phyloP scores from a whole-genome alignment of 441 rosid species.

The California macrophylla region DNA sequence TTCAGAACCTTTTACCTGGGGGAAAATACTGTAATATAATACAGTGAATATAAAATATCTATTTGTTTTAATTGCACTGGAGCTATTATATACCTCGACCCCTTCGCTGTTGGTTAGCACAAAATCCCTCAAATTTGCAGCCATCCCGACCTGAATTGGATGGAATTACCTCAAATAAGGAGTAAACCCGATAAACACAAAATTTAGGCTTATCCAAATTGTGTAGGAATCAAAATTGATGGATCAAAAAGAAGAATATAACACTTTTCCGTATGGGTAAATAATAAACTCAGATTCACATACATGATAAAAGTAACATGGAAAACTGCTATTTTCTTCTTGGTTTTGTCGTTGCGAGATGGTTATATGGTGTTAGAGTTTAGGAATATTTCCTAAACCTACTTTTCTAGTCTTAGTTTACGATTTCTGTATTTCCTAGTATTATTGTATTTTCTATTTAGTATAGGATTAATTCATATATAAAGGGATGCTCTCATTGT shows the following conservation, averaged over 20 bases:
- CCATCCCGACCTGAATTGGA: constrained; percentile 64
- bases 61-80: background rate
- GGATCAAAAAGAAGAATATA: background rate
- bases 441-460: too few species aligned
- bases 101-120: constrained; percentile 56
- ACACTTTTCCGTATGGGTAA: background rate
- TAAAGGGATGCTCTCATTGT: too few species aligned
- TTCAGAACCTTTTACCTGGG: constrained; percentile 78
- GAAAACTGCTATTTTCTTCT: background rate
- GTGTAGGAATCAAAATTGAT: background rate
- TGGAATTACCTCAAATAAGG: constrained; percentile 15
- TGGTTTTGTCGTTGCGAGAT: background rate
- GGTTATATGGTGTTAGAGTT: too few species aligned
- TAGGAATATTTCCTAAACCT: too few species aligned
- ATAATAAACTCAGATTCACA: background rate
- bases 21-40: constrained; percentile 8
- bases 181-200: background rate
- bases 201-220: background rate
- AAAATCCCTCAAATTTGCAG: constrained; percentile 77
- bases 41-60: background rate
- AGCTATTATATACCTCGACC: constrained; percentile 41
- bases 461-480: too few species aligned
- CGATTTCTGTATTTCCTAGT: too few species aligned
- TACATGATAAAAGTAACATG: constrained; percentile 7
- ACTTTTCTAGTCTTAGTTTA: too few species aligned